Evolutionary conservation across 108 stramenopile species (phyloP).

Genomic region (Nitzschia sp.): DNA sequence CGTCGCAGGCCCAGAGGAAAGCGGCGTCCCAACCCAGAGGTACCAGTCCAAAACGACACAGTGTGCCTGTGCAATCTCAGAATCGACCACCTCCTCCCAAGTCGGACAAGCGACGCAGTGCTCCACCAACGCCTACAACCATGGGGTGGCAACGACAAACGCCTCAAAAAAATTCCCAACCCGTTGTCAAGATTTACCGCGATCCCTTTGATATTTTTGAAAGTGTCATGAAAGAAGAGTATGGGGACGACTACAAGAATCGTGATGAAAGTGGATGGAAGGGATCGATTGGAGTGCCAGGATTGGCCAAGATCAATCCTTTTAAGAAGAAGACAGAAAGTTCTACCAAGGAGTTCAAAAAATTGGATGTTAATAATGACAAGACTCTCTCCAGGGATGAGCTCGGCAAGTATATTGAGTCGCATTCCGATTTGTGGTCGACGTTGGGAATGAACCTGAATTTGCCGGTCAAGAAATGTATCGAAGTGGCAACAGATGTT

Average conservation of each 20-base stretch:
- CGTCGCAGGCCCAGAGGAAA: background rate
- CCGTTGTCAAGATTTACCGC: constrained; percentile 8
- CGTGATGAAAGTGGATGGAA: constrained; percentile 21
- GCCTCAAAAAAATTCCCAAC: background rate
- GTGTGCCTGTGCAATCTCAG: background rate
- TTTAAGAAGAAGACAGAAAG: constrained; percentile 6
- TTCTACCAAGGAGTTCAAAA: constrained; percentile 17
- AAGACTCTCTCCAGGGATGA: constrained; percentile 21
- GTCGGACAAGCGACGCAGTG: background rate
- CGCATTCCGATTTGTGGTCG: constrained; percentile 9
- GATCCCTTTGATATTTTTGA: constrained; percentile 26
- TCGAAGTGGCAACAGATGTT: constrained; percentile 13
- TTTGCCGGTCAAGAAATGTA: constrained; percentile 5
- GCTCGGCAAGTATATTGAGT: constrained; percentile 13
- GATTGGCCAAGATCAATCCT: constrained; percentile 14
- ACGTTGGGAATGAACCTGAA: constrained; percentile 8
- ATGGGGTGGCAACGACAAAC: background rate
- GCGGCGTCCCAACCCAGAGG: too few species aligned
- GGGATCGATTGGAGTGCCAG: background rate
- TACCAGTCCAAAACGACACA: constrained; percentile 3
- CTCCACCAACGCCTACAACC: background rate
- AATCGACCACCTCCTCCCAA: background rate
- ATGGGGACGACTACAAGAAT: constrained; percentile 15
- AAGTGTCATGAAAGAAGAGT: constrained; percentile 20
- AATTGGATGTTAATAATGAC: constrained; percentile 16